Evolutionary conservation across 768 basidiomycete species (phyloP), one percentile per base, ranked within the genome.

Genomic region (Naematelia aurantialba): DNA sequence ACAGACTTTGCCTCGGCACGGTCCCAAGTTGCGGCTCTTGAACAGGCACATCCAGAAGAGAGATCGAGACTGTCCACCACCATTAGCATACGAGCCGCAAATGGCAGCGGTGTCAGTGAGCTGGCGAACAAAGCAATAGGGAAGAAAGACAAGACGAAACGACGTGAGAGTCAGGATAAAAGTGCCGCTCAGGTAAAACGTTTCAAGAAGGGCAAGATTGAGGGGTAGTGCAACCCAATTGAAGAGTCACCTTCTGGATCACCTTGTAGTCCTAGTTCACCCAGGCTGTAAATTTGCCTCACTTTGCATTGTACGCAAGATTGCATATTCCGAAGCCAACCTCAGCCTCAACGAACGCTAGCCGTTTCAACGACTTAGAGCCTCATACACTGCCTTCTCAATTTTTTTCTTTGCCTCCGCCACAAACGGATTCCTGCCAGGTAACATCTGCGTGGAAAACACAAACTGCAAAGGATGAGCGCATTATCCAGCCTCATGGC

Each of bases 1-100:
- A 79, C 83, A 26, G 89, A 94, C 74, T 94, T 90, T 88, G 80
- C 81, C 34, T 76, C 78, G 25, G 91, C 88, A 3, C 87, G 91
- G 72, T 79, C 81, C 21, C 89, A 91, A 73, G 85, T 92, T 2
- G 76, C 81, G 31, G 80, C 80, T 50, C 71, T 84, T 14, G 76
- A 79, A 24, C 61, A 56, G 4, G 70, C 67, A 12, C 55, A 60
- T 50, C 45, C 78, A 76, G 22, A 81, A 78, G 2, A 59, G 14
- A 82, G 81, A 30, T 84, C 82, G 1, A 64, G 69, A 29, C 51
- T 79, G 56, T 83, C 86, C 29, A 87, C 86, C 0, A 83, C 92
- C 13, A 83, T 94, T 45, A 91, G 87, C 67, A 82, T 96, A 21
- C 89, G 88, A 75, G 3, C 34, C 34, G 34, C 34, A 39, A 39